phyloP scores from a whole-genome alignment of 371 early-diverging fungal species.

The Mortierella sp. region DNA sequence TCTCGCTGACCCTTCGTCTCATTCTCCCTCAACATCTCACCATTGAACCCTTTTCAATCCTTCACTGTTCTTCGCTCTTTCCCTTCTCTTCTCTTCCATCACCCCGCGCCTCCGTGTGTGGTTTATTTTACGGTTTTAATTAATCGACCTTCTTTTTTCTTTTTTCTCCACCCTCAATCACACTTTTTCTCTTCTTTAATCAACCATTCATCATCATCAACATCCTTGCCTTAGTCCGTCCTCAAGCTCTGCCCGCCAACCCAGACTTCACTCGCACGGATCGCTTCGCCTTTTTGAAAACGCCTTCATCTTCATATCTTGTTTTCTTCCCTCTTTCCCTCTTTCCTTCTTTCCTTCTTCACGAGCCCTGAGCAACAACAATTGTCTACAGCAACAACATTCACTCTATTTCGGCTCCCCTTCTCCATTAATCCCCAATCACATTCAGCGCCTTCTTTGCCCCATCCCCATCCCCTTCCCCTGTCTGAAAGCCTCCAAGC shows the following conservation, averaged over 20 bases:
- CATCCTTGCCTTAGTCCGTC: not conserved
- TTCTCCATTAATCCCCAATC: conserved; percentile 1
- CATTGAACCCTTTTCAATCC: not conserved
- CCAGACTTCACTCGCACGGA: not conserved
- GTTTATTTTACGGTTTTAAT: not conserved
- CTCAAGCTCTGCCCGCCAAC: conserved; percentile 14
- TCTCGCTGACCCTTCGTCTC: not conserved
- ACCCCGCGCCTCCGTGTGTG: not conserved
- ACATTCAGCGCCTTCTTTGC: not conserved
- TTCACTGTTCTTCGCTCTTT: not conserved
- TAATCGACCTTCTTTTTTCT: not conserved
- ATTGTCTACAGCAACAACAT: not conserved
- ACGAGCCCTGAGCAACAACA: not conserved
- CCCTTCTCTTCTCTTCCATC: not conserved
- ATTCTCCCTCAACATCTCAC: not conserved
- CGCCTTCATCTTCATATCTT: not conserved
- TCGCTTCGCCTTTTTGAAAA: not conserved
- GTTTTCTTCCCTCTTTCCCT: not conserved
- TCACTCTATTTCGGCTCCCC: not conserved
- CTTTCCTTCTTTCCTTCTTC: not conserved
- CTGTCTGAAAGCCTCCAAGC: not conserved
- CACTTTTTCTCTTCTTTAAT: not conserved
- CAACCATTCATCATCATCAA: not conserved
- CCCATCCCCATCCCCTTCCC: not conserved
- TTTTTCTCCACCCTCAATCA: no score